Conservation (phyloP, 139 green algal species). For the Nannochloris sp. region DNA sequence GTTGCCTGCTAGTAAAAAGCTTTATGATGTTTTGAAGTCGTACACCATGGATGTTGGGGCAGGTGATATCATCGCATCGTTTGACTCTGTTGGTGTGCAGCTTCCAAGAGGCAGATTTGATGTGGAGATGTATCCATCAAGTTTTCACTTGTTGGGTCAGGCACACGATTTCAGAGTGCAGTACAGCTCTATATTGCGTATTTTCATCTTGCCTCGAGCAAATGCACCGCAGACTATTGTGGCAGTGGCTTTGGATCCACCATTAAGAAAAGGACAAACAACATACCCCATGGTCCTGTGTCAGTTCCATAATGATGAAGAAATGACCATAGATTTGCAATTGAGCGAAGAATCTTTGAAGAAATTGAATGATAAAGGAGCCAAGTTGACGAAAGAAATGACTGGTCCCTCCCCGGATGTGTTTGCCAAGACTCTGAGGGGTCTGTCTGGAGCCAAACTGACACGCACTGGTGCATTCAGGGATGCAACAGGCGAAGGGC, state of each 20-base stretch:
- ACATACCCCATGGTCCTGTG: constrained; percentile 89
- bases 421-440: constrained; percentile 77
- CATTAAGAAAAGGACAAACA: constrained; percentile 93
- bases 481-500: constrained; percentile 37
- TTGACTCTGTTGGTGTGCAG: constrained; percentile 69
- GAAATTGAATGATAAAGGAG: constrained; percentile 73
- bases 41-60: constrained; percentile 43
- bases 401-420: constrained; percentile 65
- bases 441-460: constrained; percentile 77
- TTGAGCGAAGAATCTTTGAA: constrained; percentile 64
- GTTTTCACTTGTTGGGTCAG: constrained; percentile 57
- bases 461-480: constrained; percentile 60
- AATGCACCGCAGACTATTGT: constrained; percentile 83
- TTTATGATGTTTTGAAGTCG: constrained; percentile 45
- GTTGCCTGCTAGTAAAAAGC: constrained; percentile 27
- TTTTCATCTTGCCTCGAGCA: constrained; percentile 86
- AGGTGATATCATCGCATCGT: constrained; percentile 61
- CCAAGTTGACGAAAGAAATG: constrained; percentile 37
- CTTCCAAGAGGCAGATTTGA: constrained; percentile 71
- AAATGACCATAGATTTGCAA: constrained; percentile 64
- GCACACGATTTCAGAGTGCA: constrained; percentile 91
- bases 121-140: constrained; percentile 52
- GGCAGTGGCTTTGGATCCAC: constrained; percentile 81
- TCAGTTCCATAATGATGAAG: constrained; percentile 78
- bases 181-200: constrained; percentile 75